Base-by-base conservation (phyloP, 1,284 basidiomycete species). In the Vanrija pseudolonga region DNA sequence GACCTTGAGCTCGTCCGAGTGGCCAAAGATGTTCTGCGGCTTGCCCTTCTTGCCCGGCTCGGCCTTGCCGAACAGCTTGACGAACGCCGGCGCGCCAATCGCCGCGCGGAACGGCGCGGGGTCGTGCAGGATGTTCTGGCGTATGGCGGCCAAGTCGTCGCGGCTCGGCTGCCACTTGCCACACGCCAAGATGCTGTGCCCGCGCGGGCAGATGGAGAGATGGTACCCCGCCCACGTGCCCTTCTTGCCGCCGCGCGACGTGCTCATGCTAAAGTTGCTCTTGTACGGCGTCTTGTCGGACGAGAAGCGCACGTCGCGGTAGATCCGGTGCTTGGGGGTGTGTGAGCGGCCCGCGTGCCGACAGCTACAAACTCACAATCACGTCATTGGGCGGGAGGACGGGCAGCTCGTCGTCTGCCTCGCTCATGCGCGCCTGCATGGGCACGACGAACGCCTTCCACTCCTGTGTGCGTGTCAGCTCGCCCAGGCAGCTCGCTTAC, bases 111-210 rank as follows among this genome's bases (percentile, higher is more conserved):
- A 79, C 26, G 82, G 82, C 14, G 74, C 71, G 0, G 90, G 78
- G 50, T 85, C 83, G 20, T 77, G 82, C 17, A 82, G 78, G 45
- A 94, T 80, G 62, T 88, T 85, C 28, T 81, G 79, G 56, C 90
- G 80, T 37, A 95, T 85, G 12, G 82, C 84, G 0, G 82, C 80
- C 3, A 94, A 79, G 67, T 92, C 87, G 58, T 87, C 84, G 66
- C 85, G 88, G 2, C 82, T 86, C 0, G 92, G 90, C 67, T 85
- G 85, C 91, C 92, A 96, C 6, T 82, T 72, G 4, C 92, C 92
- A 2, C 85, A 89, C 15, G 88, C 91, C 32, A 95, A 75, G 9
- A 89, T 56, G 56, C 84, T 88, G 55, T 83, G 76, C 37, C 82
- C 80, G 15, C 85, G 85, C 0, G 91, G 84, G 63, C 83, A 81